These are phyloP conservation scores for Cocos nucifera DNA, from an alignment of 176 grass and related monocot genomes.

Conservation along the genomic window DNA sequence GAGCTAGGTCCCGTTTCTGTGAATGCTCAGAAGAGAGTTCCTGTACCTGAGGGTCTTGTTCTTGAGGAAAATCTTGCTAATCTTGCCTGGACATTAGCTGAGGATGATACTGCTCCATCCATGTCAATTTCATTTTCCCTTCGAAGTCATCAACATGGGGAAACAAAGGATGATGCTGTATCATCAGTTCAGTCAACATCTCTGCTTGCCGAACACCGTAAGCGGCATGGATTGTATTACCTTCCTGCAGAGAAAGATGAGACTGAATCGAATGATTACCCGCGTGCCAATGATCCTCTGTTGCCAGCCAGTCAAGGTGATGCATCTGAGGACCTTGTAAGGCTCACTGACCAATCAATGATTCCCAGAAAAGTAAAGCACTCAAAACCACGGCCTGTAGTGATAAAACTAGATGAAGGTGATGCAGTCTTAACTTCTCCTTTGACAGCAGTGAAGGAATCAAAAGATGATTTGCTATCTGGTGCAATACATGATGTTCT, in stretches of 20 bases:
- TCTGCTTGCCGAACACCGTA: conserved; percentile 76
- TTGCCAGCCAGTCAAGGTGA: conserved; percentile 30
- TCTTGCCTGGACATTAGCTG: conserved; percentile 32
- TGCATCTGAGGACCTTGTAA: conserved; percentile 23
- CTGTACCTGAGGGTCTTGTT: conserved; percentile 34
- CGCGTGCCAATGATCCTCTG: conserved; percentile 53
- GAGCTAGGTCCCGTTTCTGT: conserved; percentile 69
- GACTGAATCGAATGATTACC: conserved; percentile 53
- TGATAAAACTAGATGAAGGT: conserved; percentile 73
- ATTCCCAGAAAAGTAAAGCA: conserved; percentile 38
- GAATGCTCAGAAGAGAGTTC: conserved; percentile 63
- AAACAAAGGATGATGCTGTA: conserved; percentile 33
- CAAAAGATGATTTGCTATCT: conserved; percentile 38
- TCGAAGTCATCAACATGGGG: conserved; percentile 6
- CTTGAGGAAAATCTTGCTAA: conserved; percentile 55
- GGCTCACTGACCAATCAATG: conserved; percentile 17
- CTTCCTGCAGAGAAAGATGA: conserved; percentile 48
- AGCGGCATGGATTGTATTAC: conserved; percentile 77
- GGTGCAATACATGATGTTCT: conserved; percentile 44
- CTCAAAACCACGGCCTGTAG: conserved; percentile 61
- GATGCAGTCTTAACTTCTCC: conserved; percentile 49
- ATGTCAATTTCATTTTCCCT: conserved; percentile 41
- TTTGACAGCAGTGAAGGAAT: conserved; percentile 19
- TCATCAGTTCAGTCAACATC: conserved; percentile 31
- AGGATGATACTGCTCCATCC: conserved; percentile 32